Evolutionary conservation across 192 early-diverging fungal genomes (phyloP), one percentile per base, ranked within the genome.

Genomic region (Podila epicladia): DNA sequence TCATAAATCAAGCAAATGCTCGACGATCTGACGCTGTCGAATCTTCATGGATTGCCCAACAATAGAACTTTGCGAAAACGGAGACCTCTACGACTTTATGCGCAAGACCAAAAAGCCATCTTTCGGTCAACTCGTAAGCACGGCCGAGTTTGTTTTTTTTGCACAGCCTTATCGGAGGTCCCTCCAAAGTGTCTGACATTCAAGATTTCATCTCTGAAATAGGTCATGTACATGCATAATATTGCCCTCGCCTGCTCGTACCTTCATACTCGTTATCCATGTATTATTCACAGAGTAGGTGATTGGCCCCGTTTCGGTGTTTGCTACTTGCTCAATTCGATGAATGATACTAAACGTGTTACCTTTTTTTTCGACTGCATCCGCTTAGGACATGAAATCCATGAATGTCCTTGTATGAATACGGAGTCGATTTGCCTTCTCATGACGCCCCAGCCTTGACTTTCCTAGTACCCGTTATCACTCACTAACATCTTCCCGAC

Each of bases 171-270:
- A 65, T 65, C 4, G 0, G 41, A 45, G 41, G 12, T 45, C 15
- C 41, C 35, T 37, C 9, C 41, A 45, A 45, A 45, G 2, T 17
- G 15, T 0, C 41, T 45, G 41, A 45, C 13, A 17, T 15, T 41
- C 22, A 38, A 5, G 22, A 38, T 33, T 12, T 35, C 37, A 35
- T 48, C 22, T 66, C 19, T 51, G 9, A 48, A 9, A 32, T 64
- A 87, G 87, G 89, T 92, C 53, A 92, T 90, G 89, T 92, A 88
- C 32, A 94, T 94, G 93, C 92, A 94, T 66, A 91, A 94, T 59
- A 92, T 94, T 85, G 89, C 93, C 19, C 74, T 94, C 49, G 93
- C 91, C 35, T 90, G 92, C 19, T 86, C 91, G 4, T 94, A 94
- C 72, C 65, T 94, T 65, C 93, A 94, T 59, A 90, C 91, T 3